A percentile compares a stretch with the other conserved stretches of the same genome.
Conservation (phyloP, 352 stramenopile species). For the Detonula confervacea region DNA sequence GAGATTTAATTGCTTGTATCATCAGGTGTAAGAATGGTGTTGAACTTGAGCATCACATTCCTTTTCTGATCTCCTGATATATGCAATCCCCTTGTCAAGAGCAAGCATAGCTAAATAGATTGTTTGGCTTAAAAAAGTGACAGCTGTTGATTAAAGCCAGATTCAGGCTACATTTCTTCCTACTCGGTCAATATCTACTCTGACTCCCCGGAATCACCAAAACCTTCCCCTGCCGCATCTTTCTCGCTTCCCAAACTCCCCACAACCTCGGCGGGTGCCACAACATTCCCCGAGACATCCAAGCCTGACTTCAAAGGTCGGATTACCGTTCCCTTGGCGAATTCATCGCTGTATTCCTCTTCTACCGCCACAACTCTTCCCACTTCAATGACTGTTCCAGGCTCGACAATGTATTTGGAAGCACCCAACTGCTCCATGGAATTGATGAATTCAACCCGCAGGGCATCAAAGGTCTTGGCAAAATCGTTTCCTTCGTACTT, state of each 20-base stretch:
- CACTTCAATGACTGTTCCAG: conserved; percentile 53
- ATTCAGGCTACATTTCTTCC: too few species aligned
- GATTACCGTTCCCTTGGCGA: conserved; percentile 62
- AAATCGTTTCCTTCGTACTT: conserved; percentile 65
- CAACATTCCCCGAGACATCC: conserved; percentile 75
- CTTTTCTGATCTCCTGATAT: too few species aligned
- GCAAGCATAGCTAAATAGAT: too few species aligned
- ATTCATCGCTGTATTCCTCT: conserved; percentile 58
- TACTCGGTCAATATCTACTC: too few species aligned
- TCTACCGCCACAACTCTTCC: conserved; percentile 55
- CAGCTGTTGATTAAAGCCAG: too few species aligned
- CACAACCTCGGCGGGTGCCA: conserved; percentile 62
- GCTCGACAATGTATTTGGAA: conserved; percentile 43
- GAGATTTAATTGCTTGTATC: too few species aligned
- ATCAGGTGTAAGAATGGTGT: too few species aligned
- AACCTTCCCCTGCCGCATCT: conserved; percentile 29
- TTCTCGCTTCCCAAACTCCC: conserved; percentile 61
- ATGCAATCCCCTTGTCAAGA: too few species aligned
- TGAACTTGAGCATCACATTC: too few species aligned
- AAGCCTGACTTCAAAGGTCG: conserved; percentile 52
- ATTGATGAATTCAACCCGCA: conserved; percentile 47
- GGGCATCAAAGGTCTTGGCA: conserved; percentile 53
- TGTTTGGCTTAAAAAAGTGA: too few species aligned
- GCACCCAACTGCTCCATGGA: conserved; percentile 67
- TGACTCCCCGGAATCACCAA: conserved; percentile 14